Percentiles rank a stretch among this genome's conserved stretches.
Evolutionary conservation across 768 basidiomycete genomes (phyloP).

Genomic region (Rhodotorula babjevae): DNA sequence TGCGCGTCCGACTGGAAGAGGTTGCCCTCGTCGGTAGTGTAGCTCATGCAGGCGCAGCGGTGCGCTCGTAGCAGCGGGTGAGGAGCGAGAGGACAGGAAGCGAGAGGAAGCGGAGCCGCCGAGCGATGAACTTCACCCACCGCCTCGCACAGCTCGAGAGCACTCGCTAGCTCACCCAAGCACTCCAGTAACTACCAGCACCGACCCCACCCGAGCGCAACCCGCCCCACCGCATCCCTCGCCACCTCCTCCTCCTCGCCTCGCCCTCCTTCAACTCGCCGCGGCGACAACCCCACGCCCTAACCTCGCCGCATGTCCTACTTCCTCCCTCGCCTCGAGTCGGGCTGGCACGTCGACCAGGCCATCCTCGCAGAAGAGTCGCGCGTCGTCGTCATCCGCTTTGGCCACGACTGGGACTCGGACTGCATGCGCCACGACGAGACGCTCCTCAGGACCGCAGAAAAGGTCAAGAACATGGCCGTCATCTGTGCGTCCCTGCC

Average conservation of each 20-base stretch:
- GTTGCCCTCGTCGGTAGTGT: constrained; percentile 51
- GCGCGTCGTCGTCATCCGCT: constrained; percentile 85
- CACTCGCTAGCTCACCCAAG: too few relatives aligned
- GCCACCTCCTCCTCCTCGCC: neutral
- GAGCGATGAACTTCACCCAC: too few relatives aligned
- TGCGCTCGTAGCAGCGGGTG: neutral
- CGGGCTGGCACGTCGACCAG: constrained; percentile 94
- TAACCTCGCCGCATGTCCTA: constrained; percentile 10
- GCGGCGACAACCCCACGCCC: neutral
- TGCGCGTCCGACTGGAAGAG: constrained; percentile 71
- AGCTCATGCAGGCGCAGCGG: neutral
- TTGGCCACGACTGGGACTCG: constrained; percentile 84
- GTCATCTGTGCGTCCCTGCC: constrained; percentile 58
- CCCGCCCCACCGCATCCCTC: too few relatives aligned
- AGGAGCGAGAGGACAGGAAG: too few relatives aligned
- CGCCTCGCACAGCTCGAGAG: too few relatives aligned
- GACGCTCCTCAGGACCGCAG: constrained; percentile 81
- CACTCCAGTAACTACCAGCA: too few relatives aligned
- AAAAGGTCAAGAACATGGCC: constrained; percentile 97
- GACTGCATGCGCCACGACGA: constrained; percentile 99
- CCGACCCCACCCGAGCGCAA: too few relatives aligned
- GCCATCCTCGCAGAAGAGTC: constrained; percentile 98
- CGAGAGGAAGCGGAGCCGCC: too few relatives aligned
- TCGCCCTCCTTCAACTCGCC: neutral
- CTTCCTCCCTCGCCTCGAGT: constrained; percentile 35